phyloP scores from a whole-genome alignment of 2,329 filamentous ascomycete genomes.

The Apiospora phragmitis region DNA sequence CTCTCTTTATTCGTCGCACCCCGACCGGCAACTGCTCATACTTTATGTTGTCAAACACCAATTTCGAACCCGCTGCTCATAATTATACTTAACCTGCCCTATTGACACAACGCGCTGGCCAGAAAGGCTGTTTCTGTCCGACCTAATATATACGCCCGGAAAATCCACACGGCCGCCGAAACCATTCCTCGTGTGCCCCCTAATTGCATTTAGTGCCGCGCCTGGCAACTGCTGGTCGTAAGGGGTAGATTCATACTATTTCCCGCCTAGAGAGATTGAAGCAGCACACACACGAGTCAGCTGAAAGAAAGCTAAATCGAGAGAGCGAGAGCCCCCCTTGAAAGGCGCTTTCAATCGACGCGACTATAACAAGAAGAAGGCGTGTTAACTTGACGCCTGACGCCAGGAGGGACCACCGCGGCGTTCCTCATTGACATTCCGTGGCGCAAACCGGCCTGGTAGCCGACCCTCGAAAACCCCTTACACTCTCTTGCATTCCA shows the following conservation, averaged over 20 bases:
- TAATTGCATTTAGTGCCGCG: constrained; percentile 2
- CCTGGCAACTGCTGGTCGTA: constrained; percentile 2
- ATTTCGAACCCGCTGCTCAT: constrained; percentile 3
- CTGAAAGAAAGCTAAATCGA: neutral
- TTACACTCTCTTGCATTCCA: neutral
- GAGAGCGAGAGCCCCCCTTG: neutral
- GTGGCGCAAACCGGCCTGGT: constrained; percentile 13
- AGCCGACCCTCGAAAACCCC: neutral
- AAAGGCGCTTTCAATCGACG: neutral
- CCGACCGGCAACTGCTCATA: neutral
- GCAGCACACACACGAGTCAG: neutral
- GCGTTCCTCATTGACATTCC: constrained; percentile 2
- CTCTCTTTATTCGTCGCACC: neutral
- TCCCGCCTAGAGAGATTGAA: neutral
- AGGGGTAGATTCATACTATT: neutral
- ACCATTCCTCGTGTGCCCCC: neutral
- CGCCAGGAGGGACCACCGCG: constrained; percentile 1
- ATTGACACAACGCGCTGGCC: constrained; percentile 1
- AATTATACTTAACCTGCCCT: constrained; percentile 9
- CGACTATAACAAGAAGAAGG: neutral
- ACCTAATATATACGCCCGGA: constrained; percentile 2
- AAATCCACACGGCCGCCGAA: neutral
- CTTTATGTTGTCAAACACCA: constrained; percentile 4
- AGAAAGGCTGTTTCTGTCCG: neutral
- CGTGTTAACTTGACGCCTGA: neutral